These are phyloP conservation scores for Chrysoporthe deuterocubensis DNA, from an alignment of 2,329 filamentous ascomycete species.

Conservation along the genomic window DNA sequence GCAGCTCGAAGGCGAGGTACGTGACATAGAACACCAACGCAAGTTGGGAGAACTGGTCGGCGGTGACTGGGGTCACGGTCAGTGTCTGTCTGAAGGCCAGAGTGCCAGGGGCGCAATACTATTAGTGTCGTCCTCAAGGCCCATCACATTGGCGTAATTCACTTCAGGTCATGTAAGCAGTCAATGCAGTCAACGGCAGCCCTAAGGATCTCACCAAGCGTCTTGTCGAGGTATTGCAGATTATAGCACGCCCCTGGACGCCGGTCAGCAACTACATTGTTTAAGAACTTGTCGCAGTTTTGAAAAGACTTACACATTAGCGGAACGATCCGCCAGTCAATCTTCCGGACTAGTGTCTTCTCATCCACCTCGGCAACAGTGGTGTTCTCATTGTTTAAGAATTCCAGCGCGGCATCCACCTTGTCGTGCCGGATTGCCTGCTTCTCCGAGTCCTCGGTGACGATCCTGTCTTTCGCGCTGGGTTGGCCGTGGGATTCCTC, in stretches of 20 bases:
- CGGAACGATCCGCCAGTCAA: slow-evolving; percentile 38
- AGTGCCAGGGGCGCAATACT: slow-evolving; percentile 20
- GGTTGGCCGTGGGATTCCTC: slow-evolving; percentile 7
- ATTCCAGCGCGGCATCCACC: slow-evolving; percentile 26
- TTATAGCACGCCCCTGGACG: slow-evolving; percentile 37
- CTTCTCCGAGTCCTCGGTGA: slow-evolving; percentile 21
- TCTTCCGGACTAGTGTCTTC: slow-evolving; percentile 33
- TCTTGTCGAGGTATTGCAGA: slow-evolving; percentile 39
- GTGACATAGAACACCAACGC: slow-evolving; percentile 40
- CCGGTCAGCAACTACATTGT: background rate
- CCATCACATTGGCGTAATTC: slow-evolving; percentile 40
- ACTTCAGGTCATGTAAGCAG: slow-evolving; percentile 28
- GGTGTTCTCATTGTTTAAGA: slow-evolving; percentile 18
- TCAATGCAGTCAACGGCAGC: background rate
- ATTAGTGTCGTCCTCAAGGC: slow-evolving; percentile 35
- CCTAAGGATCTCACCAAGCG: slow-evolving; percentile 30
- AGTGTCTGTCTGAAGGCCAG: background rate
- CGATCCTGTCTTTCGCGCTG: background rate
- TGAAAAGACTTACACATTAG: slow-evolving; percentile 34
- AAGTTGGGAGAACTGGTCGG: slow-evolving; percentile 37
- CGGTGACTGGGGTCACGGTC: slow-evolving; percentile 26
- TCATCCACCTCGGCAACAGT: slow-evolving; percentile 25
- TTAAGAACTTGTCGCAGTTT: background rate
- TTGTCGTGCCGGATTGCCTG: slow-evolving; percentile 17
- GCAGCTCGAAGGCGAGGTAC: slow-evolving; percentile 39